Conservation (phyloP, 768 basidiomycete genomes). For the Tulasnella sp. region DNA sequence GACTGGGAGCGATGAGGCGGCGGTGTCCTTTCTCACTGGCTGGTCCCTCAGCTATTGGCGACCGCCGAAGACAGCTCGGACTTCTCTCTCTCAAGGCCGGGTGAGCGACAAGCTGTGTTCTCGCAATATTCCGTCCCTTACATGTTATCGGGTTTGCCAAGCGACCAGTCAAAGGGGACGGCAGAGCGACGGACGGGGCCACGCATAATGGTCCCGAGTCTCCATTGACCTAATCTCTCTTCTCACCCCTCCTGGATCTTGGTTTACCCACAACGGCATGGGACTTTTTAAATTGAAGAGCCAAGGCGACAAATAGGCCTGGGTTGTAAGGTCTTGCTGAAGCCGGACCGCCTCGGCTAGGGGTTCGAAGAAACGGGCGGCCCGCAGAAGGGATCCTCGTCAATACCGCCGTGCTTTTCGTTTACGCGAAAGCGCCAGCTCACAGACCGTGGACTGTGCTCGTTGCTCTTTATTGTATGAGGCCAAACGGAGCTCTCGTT, state of each 20-base stretch:
- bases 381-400: background rate
- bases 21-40: background rate
- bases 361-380: background rate
- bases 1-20: too few species aligned
- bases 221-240: background rate
- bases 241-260: background rate
- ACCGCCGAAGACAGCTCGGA: background rate
- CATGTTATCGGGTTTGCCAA: background rate
- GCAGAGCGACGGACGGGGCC: background rate
- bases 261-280: background rate
- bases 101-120: background rate
- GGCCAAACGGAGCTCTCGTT: background rate
- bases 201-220: background rate
- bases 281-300: background rate
- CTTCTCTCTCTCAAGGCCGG: background rate
- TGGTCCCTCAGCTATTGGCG: background rate
- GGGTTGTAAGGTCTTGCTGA: background rate
- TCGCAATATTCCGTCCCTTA: background rate
- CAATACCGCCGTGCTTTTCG: background rate
- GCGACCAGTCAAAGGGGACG: background rate
- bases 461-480: background rate
- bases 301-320: background rate
- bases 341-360: background rate
- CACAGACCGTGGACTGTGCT: background rate
- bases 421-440: background rate